Evolutionary conservation across 192 early-diverging fungal genomes (phyloP), one percentile per base, ranked within the genome.

Genomic region (Dissophora globulifera): DNA sequence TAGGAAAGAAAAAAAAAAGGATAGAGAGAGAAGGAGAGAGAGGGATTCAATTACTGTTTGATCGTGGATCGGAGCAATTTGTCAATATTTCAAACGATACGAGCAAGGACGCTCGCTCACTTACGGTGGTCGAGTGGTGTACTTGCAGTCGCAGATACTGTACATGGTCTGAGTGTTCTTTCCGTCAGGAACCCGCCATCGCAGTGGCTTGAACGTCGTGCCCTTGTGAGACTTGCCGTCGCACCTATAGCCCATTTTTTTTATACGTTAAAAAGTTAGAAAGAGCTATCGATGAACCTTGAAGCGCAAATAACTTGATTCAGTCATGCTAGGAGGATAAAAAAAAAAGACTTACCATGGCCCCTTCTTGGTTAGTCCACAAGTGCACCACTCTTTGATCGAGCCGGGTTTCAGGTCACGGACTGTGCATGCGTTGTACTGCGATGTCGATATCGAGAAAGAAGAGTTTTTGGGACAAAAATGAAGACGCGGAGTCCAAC

Each of bases 201-300:
- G 54, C 11, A 75, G 31, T 2, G 71, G 71, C 15, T 75, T 75
- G 62, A 75, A 75, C 6, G 62, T 33, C 11, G 71, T 75, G 16
- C 71, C 71, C 25, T 75, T 75, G 47, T 75, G 71, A 16, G 71
- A 75, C 58, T 75, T 75, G 19, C 71, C 71, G 31, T 75, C 71
- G 48, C 71, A 75, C 71, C 71, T 75, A 29, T 20, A 33, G 4
- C 27, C 17, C 4, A n/a, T 51, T 25, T 19, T 2, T 45, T 25
- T 15, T 12, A 40, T 52, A 30, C 1, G n/a, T 1, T 20, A 41
- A 27, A n/a, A 30, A 15, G 9, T 9, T 9, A 38, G n/a, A n/a
- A n/a, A n/a, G n/a, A n/a, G n/a, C n/a, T n/a, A n/a, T n/a, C n/a
- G n/a, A n/a, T n/a, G n/a, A n/a, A n/a, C n/a, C n/a, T n/a, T n/a